Evolutionary conservation across 2,329 filamentous ascomycete species (phyloP).

Genomic region (Penicillium frequentans): DNA sequence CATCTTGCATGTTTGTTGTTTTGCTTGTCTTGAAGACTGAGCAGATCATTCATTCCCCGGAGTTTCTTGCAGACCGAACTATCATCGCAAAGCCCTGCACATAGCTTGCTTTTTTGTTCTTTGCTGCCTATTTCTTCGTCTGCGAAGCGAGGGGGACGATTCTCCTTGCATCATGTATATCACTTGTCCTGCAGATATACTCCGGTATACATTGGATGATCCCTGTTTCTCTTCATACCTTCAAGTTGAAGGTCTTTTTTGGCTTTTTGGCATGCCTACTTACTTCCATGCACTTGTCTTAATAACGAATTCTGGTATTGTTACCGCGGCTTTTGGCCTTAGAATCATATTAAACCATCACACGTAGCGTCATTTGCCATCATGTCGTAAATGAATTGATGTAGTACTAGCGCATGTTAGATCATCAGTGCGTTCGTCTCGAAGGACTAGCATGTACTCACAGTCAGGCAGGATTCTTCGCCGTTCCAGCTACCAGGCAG

Average conservation of each 20-base stretch:
- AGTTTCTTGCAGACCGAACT: conserved; percentile 18
- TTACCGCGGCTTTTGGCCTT: background rate
- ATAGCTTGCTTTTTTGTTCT: conserved; percentile 24
- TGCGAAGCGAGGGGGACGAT: conserved; percentile 17
- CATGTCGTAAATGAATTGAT: conserved; percentile 45
- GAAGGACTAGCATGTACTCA: conserved; percentile 24
- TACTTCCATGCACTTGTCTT: conserved; percentile 15
- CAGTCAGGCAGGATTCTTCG: conserved; percentile 48
- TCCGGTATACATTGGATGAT: conserved; percentile 4
- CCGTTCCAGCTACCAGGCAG: conserved; percentile 41
- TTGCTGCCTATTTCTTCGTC: conserved; percentile 15
- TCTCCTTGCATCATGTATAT: conserved; percentile 27
- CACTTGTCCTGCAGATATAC: conserved; percentile 10
- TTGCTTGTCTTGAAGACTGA: background rate
- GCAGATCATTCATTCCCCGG: conserved; percentile 10
- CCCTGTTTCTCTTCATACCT: background rate
- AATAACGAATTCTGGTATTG: conserved; percentile 20
- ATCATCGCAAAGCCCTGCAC: conserved; percentile 18
- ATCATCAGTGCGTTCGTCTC: background rate
- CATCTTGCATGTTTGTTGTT: conserved; percentile 24
- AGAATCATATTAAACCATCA: background rate
- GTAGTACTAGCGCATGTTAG: conserved; percentile 38
- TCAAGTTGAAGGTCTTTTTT: conserved; percentile 7
- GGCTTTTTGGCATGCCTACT: conserved; percentile 11
- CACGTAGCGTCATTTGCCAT: background rate